Conservation (phyloP, 1,284 basidiomycete genomes). For the Fomes fomentarius region DNA sequence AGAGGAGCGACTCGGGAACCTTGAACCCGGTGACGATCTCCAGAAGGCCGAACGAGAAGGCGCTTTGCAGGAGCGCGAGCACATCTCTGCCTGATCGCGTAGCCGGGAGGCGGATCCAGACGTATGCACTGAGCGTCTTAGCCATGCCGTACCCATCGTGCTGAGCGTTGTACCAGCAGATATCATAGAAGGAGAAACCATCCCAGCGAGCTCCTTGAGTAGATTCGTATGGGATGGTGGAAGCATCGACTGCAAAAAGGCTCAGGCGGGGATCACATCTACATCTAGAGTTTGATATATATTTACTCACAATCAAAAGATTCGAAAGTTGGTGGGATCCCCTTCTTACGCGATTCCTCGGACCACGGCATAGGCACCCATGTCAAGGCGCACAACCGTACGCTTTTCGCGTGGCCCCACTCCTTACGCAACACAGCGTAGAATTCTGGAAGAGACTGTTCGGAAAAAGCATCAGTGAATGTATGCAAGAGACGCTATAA, state of each 20-base stretch:
- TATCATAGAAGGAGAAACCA: background rate
- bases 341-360: background rate
- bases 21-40: slow-evolving; percentile 3
- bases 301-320: background rate
- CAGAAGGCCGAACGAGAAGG: slow-evolving; percentile 10
- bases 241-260: background rate
- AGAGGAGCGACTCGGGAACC: slow-evolving; percentile 4
- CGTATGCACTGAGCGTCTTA: slow-evolving; percentile 1
- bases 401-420: no score
- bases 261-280: background rate
- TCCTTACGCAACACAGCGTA: no score
- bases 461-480: no score
- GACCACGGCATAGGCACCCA: background rate
- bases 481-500: no score
- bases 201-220: background rate
- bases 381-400: no score
- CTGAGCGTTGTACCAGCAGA: background rate
- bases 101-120: background rate
- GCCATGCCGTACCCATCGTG: slow-evolving; percentile 1
- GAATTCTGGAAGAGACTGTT: no score
- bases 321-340: background rate
- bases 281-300: background rate
- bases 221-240: no score
- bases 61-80: slow-evolving; percentile 8
- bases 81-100: background rate